Percentiles rank a stretch among this genome's conserved stretches.
Conservation (phyloP, 495 filamentous ascomycete genomes). For the Penicillium riverlandense region DNA sequence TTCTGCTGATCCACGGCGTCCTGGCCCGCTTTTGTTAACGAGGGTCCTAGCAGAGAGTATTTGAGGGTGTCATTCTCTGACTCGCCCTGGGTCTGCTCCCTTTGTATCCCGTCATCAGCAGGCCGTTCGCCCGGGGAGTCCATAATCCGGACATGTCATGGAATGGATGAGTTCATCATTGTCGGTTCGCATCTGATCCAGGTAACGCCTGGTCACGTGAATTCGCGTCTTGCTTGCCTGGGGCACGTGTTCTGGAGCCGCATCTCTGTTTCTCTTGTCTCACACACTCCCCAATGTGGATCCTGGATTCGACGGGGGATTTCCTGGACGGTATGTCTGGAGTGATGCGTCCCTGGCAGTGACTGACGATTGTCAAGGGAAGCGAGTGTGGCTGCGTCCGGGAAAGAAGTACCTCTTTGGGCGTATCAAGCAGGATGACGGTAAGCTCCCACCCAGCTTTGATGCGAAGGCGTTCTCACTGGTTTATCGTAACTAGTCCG, state of each 20-base stretch:
- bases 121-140: constrained; percentile 14
- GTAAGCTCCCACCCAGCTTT: constrained; percentile 15
- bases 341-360: neutral
- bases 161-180: neutral
- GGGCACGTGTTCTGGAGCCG: constrained; percentile 12
- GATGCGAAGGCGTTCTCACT: neutral
- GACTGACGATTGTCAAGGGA: constrained; percentile 40
- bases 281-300: constrained; percentile 30
- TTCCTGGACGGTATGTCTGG: constrained; percentile 29
- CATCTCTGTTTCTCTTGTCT: neutral
- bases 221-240: constrained; percentile 23
- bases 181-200: no score
- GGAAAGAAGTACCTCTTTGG: constrained; percentile 79
- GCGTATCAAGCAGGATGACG: constrained; percentile 47
- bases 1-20: constrained; percentile 89
- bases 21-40: constrained; percentile 89
- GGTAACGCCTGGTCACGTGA: constrained; percentile 29
- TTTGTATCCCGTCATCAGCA: constrained; percentile 1
- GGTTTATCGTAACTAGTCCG: constrained; percentile 33
- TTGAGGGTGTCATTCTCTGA: constrained; percentile 50
- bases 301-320: constrained; percentile 40
- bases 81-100: neutral
- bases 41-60: constrained; percentile 79
- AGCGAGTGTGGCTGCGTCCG: constrained; percentile 73
- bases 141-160: constrained; percentile 16